Conservation (phyloP, 306 rosid genomes). For the Dalbergia cochinchinensis region DNA sequence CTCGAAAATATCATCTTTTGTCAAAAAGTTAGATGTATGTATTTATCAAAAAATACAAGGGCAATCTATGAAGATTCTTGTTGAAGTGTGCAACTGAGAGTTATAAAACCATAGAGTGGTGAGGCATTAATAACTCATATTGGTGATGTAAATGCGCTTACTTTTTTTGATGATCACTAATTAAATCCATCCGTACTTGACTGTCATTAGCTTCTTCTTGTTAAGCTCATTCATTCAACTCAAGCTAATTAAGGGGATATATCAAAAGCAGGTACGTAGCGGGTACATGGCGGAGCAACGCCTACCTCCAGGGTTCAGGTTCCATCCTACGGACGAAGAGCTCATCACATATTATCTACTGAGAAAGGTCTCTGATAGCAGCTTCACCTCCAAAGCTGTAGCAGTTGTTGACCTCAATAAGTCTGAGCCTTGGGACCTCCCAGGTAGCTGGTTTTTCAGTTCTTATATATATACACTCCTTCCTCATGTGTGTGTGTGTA, state of each 20-base stretch:
- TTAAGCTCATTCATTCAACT: too few relatives aligned
- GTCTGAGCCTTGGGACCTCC: constrained; percentile 98
- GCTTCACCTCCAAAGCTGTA: constrained; percentile 72
- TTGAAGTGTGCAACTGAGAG: constrained; percentile 52
- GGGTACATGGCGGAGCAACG: constrained; percentile 57
- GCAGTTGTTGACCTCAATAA: constrained; percentile 94
- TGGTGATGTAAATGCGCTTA: constrained; percentile 48
- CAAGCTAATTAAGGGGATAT: neutral
- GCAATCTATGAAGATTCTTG: constrained; percentile 51
- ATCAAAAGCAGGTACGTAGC: neutral
- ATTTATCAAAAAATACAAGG: constrained; percentile 44
- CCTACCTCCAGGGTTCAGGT: constrained; percentile 95
- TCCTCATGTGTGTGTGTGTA: too few relatives aligned
- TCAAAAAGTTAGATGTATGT: constrained; percentile 76
- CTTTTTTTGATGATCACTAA: constrained; percentile 35
- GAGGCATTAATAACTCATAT: constrained; percentile 52
- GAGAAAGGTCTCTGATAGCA: constrained; percentile 72
- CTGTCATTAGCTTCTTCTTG: neutral
- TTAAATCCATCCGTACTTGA: too few relatives aligned
- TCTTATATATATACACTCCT: neutral
- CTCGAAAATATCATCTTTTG: constrained; percentile 50
- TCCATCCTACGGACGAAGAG: constrained; percentile 97
- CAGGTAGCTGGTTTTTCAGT: constrained; percentile 52
- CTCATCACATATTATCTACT: constrained; percentile 76
- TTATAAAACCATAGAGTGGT: constrained; percentile 43